Conservation (phyloP, 2,329 filamentous ascomycete genomes). For the Biscogniauxia marginata region DNA sequence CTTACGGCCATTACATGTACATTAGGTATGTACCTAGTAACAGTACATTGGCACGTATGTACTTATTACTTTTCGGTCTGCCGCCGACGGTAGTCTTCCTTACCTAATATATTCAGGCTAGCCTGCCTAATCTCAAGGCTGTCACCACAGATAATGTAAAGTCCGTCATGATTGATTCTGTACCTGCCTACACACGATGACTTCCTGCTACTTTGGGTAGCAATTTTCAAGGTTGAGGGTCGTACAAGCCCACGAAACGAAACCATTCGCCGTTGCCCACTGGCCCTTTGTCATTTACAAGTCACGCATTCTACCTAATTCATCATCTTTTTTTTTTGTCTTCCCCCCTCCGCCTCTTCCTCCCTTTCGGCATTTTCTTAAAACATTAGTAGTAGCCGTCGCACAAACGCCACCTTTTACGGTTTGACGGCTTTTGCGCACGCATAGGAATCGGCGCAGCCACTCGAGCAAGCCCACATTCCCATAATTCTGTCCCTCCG, state of each 20-base stretch:
- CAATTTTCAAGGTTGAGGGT: background rate
- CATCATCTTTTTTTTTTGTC: background rate
- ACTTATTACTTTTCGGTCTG: no score
- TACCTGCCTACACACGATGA: background rate
- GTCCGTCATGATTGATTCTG: background rate
- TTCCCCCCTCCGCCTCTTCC: background rate
- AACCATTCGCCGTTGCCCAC: background rate
- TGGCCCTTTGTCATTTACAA: background rate
- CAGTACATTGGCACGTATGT: no score
- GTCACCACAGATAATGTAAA: background rate
- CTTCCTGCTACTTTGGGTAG: background rate
- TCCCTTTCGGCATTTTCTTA: background rate
- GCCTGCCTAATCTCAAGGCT: background rate
- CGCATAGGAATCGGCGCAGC: background rate
- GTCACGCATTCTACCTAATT: background rate
- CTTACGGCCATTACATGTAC: no score
- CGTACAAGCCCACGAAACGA: background rate
- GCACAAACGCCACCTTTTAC: background rate
- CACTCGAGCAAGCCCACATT: background rate
- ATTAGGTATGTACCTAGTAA: no score
- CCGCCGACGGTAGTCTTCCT: no score
- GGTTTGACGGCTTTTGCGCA: background rate
- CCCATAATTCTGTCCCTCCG: background rate
- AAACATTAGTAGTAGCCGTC: background rate
- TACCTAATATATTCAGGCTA: background rate